Evolutionary conservation across 2,329 filamentous ascomycete genomes (phyloP), one percentile per base, ranked within the genome.

Genomic region (Cercospora sp.): DNA sequence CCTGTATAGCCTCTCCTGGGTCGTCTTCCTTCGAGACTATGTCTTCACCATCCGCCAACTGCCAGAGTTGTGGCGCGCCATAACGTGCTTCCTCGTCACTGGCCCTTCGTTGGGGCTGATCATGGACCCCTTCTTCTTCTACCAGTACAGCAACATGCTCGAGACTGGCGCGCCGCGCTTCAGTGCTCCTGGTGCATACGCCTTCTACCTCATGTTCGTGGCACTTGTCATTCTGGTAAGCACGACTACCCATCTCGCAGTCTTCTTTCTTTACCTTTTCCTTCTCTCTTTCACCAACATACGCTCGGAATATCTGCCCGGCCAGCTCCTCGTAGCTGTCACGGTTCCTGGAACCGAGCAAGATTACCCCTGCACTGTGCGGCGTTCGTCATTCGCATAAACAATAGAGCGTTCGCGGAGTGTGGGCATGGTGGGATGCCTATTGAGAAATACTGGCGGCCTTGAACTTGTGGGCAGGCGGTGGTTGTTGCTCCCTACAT

Each of bases 151-250:
- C 74, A 90, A 87, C 77, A 86, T 89, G 72, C 83, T 97, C 60
- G 94, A 97, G 83, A 85, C 81, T 51, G 85, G 86, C 71, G 91
- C 90, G 69, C 81, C 89, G 63, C 88, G 91, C 68, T 94, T 97
- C 78, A 81, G 84, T 51, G 85, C 87, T 73, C 91, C 91, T 67
- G 93, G 92, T 77, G 91, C 95, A 78, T 87, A 95, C 74, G 84
- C 95, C 70, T 89, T 89, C 82, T 97, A 96, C 78, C 82, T 96
- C 74, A 80, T 89, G 68, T 95, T 95, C 78, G 86, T 94, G 74
- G 84, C 86, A 73, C 81, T 82, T 62, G 81, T 90, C 75, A 94
- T 95, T 72, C 78, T 93, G 84, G 93, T 97, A 92, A 89, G 93
- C 66, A 59, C 33, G 23, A 60, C 26, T 23, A 55, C 48, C 16